Evolutionary conservation across 148 eudicot species (phyloP).

Genomic region (Agrostemma githago): DNA sequence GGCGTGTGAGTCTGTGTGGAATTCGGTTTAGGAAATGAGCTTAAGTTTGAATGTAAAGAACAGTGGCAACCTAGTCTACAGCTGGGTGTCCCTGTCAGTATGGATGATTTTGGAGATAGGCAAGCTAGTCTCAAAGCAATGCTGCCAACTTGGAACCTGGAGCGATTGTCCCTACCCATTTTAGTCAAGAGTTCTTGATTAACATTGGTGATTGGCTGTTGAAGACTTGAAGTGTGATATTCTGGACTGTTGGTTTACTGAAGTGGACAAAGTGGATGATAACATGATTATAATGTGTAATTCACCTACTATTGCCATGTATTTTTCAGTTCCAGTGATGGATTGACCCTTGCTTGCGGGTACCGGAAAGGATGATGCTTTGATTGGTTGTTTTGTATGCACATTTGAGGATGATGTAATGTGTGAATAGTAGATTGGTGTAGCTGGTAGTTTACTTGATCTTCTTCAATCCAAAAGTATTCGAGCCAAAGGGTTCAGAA

Average conservation of each 20-base stretch:
- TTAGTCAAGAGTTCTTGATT: not conserved
- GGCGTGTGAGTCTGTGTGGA: not conserved
- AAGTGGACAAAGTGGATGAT: not conserved
- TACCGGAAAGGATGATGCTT: not conserved
- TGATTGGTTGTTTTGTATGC: not conserved
- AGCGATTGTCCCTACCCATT: not conserved
- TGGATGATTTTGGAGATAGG: not conserved
- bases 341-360: not conserved
- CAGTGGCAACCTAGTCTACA: not conserved
- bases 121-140: not conserved
- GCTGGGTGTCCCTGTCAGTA: not conserved
- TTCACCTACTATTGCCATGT: not conserved
- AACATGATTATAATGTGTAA: not conserved
- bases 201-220: not conserved
- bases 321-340: not conserved
- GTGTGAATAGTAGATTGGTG: not conserved
- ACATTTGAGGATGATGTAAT: not conserved
- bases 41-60: not conserved
- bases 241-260: not conserved
- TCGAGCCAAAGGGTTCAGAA: too few relatives aligned
- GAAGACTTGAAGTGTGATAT: not conserved
- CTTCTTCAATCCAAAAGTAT: too few relatives aligned
- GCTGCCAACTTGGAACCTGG: not conserved
- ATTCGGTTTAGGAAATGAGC: not conserved
- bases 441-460: not conserved